Evolutionary conservation across 1,284 basidiomycete genomes (phyloP), one percentile per base, ranked within the genome.

Genomic region (Melampsora medusae): DNA sequence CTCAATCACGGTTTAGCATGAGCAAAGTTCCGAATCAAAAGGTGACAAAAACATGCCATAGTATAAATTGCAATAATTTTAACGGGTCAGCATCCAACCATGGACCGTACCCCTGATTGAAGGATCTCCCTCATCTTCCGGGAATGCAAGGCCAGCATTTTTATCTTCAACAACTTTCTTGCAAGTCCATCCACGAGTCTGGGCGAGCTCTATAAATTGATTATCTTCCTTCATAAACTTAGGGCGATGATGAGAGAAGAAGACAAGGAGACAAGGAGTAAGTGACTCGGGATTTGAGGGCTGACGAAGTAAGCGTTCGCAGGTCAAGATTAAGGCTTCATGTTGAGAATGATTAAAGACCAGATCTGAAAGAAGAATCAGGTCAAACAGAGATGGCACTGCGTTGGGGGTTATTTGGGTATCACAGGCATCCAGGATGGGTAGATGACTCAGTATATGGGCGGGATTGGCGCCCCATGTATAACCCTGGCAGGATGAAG

Each of bases 281-380:
- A 35, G 38, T 46, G 46, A 50, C 25, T 48, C 38, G 19, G 25
- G 25, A 2, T 28, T 25, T 10, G 31, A n/a, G 16, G 31, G 19
- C 10, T 10, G n/a, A 22, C 31, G 25, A 12, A 74, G 53, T 60
- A 35, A 50, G 19, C 17, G 4, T 59, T 74, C 64, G n/a, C 62
- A 74, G 7, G 71, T 74, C 5, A 22, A 38, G 14, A 74, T 31
- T 17, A 74, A 53, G 17, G 71, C 48, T 5, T 59, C 9, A 59
- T 74, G 71, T 67, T 74, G 28, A 19, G 71, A 74, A 46, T 74
- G 71, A 59, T 74, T 74, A 38, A 74, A 74, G 22, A 74, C 64
- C 42, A 74, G 25, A 60, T 74, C 71, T 22, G 71, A 66, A 19
- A 74, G 49, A 9, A 74, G 42, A 31, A 74, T 67, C 17, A 74